Base-by-base conservation (phyloP, 176 grass and related monocot species). In the Aegilops sharonensis region DNA sequence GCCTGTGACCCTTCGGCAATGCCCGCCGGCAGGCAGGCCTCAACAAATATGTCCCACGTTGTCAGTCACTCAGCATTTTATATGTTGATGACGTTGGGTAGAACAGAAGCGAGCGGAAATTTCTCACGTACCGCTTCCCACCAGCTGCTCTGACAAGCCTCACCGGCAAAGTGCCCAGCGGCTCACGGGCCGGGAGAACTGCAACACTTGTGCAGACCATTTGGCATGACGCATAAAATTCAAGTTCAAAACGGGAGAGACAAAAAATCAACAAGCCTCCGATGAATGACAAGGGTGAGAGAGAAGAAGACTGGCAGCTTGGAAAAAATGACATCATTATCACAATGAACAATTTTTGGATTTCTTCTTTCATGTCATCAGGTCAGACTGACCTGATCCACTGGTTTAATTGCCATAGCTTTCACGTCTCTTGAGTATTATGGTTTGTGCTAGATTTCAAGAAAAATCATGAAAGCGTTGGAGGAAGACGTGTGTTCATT, bases 111-210 rank as follows among this genome's bases (percentile, higher is more conserved):
- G 50, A 18, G 36, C 29, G 18, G 34, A 61, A 47, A 62, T 62
- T 88, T 37, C 47, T 35, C 87, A 78, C 48, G 48, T 11, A 72
- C 80, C 66, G 1, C n/a, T 24, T 8, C 64, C 80, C 63, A 61
- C 50, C 43, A 20, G 61, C 18, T 5, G 11, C 25, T 32, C 47
- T 18, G 0, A 17, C 43, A 27, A 6, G 4, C 34, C 59, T 3
- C 9, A 17, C 7, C 23, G 24, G 31, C 23, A 36, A 39, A 31
- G 17, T 37, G n/a, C n/a, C 42, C 56, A 59, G 20, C 56, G 56
- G 18, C 18, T 57, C 18, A 59, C 18, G 47, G 47, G 4, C 48
- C 5, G 48, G 48, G 14, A 52, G 48, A 52, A 52, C 14, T 52
- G 50, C 15, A 7, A 18, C 50, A 6, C 15, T 54, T 54, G 14